These are phyloP conservation scores for Morella rubra DNA, from an alignment of 306 rosid species.

Conservation along the genomic window DNA sequence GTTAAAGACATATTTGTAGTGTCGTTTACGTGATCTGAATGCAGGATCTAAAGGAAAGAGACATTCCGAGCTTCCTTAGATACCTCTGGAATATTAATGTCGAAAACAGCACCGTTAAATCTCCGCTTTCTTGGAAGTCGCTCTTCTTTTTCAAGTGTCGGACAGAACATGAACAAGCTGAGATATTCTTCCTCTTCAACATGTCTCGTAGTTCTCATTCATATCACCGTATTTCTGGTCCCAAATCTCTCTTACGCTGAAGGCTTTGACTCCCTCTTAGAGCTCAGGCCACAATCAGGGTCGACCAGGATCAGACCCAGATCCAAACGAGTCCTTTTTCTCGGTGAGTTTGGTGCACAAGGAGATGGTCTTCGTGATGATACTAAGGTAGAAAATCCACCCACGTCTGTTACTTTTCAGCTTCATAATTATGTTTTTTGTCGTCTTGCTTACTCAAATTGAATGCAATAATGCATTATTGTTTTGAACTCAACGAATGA, in stretches of 20 bases:
- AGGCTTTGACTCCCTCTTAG: conserved; percentile 48
- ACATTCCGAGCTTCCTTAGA: not conserved
- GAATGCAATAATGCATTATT: too few relatives aligned
- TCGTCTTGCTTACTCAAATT: too few relatives aligned
- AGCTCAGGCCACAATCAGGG: conserved; percentile 40
- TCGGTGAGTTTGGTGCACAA: conserved; percentile 64
- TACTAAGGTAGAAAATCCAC: conserved; percentile 44
- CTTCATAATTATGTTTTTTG: not conserved
- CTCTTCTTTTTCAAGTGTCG: not conserved
- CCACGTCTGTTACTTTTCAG: not conserved
- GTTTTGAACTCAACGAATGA: not conserved
- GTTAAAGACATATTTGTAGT: too few relatives aligned
- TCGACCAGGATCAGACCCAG: conserved; percentile 30
- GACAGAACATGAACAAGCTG: conserved; percentile 37
- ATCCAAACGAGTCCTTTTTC: conserved; percentile 48
- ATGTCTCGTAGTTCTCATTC: conserved; percentile 25
- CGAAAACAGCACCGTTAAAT: not conserved
- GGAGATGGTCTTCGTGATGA: conserved; percentile 79
- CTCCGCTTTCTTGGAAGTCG: not conserved
- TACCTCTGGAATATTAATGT: not conserved
- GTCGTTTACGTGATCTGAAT: too few relatives aligned
- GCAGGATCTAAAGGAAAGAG: not conserved
- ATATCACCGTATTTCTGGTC: conserved; percentile 25
- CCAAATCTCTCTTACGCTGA: conserved; percentile 20
- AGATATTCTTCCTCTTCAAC: conserved; percentile 29